Evolutionary conservation across 352 stramenopile species (phyloP).

Genomic region (Phytophthora pini): DNA sequence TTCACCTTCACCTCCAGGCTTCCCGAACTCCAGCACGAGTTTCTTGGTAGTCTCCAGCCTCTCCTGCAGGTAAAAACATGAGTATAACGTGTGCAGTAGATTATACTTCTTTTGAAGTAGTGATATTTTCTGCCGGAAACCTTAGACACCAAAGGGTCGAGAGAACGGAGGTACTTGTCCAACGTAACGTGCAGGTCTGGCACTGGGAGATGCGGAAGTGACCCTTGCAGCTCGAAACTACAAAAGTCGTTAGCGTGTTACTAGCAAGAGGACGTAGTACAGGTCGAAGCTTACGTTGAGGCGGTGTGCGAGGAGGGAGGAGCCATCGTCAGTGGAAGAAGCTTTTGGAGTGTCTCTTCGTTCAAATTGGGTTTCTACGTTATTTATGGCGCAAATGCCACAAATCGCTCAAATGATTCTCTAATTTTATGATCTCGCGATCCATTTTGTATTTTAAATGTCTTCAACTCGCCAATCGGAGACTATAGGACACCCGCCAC

Average conservation of each 20-base stretch:
- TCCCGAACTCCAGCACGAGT: conserved; percentile 56
- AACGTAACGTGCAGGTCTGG: conserved; percentile 87
- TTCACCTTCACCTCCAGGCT: conserved; percentile 53
- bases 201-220: conserved; percentile 80
- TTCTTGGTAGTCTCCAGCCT: conserved; percentile 45
- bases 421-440: no score
- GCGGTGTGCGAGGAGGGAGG: conserved; percentile 5
- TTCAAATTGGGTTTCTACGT: no score
- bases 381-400: no score
- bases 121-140: conserved; percentile 36
- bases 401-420: no score
- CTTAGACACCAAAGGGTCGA: conserved; percentile 67
- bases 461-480: no score
- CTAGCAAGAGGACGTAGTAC: neutral
- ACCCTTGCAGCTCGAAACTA: conserved; percentile 61
- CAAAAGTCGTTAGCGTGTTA: neutral
- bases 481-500: no score
- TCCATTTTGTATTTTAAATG: no score
- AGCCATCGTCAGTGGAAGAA: conserved; percentile 6
- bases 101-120: no score
- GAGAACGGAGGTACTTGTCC: conserved; percentile 77
- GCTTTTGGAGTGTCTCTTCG: conserved; percentile 10
- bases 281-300: conserved; percentile 3
- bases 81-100: no score
- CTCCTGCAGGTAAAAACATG: conserved; percentile 40